Percentiles rank a stretch among this genome's conserved stretches.
Evolutionary conservation across 2,329 filamentous ascomycete genomes (phyloP).

Genomic region (Ceratocystis albifundus): DNA sequence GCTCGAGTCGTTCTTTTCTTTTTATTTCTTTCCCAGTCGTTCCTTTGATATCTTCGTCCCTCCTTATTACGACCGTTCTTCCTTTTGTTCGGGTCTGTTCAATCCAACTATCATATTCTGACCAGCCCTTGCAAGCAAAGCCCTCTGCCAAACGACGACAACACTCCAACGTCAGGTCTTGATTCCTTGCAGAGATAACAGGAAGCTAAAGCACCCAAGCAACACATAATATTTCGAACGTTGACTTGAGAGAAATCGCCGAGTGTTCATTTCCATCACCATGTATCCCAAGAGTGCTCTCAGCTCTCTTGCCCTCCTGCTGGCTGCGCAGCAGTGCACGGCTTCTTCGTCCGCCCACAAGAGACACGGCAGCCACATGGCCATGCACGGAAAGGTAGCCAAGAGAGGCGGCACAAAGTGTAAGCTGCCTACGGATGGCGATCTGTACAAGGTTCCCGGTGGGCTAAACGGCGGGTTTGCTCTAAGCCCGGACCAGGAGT

Average conservation of each 20-base stretch:
- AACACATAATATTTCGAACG: background rate
- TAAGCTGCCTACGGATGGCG: conserved; percentile 53
- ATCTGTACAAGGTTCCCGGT: conserved; percentile 54
- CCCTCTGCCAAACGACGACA: background rate
- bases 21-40: background rate
- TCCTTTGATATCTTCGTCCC: conserved; percentile 25
- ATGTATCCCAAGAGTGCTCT: conserved; percentile 27
- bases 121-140: background rate
- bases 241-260: background rate
- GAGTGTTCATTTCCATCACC: conserved; percentile 19
- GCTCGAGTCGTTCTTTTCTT: background rate
- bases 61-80: conserved; percentile 19
- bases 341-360: conserved; percentile 12
- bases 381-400: conserved; percentile 23
- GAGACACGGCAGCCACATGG: conserved; percentile 14
- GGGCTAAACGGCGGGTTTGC: conserved; percentile 63
- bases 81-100: conserved; percentile 4
- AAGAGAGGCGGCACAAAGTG: conserved; percentile 35
- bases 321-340: conserved; percentile 20
- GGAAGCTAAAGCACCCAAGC: background rate
- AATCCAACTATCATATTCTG: background rate
- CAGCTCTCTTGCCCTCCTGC: conserved; percentile 27
- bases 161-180: background rate
- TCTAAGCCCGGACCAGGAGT: conserved; percentile 63
- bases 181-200: background rate